Base-by-base conservation (phyloP, 306 rosid species). In the Dryas drummondii region DNA sequence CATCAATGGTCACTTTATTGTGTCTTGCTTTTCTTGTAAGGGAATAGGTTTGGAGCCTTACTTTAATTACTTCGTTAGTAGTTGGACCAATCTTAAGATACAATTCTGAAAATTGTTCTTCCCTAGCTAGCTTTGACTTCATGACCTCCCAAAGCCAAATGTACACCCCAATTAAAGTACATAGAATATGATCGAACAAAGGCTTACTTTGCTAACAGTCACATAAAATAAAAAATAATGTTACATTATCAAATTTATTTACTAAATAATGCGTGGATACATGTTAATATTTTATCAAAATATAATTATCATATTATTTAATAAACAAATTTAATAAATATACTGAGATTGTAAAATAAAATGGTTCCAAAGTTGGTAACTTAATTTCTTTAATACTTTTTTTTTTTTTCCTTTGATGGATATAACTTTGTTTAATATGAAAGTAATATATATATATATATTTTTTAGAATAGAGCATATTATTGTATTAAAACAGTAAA, bases 101-200 rank as follows among this genome's bases (percentile, higher is more conserved):
- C 52, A 11, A 12, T 12, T 46, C 2, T 56, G 7, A 44, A 14
- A 55, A 40, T 54, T 41, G 15, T 54, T 50, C 53, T 14, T 10
- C 32, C 54, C 66, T 45, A 66, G 11, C 56, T 55, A 16, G 2
- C 12, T 41, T 57, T 66, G 79, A 45, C 73, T 66, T 76, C 22
- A 14, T 45, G 41, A 55, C 67, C 59, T 12, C n/a, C 50, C 64
- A 65, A 40, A 32, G 37, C 37, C 37, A 32, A 41, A 32, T 22
- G 56, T 15, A n/a, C 45, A 57, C 67, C 14, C 56, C 72, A 26
- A 45, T 41, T 75, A 54, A 53, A 75, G 53, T 44, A 54, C 56
- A n/a, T 7, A 66, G 55, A 67, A 46, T 46, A 46, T 32, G 44
- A 48, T 59, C 47, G 46, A 67, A 22, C 44, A 17, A 44, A 44